Conservation (phyloP, 768 basidiomycete species). For the Plicaturopsis crispa region DNA sequence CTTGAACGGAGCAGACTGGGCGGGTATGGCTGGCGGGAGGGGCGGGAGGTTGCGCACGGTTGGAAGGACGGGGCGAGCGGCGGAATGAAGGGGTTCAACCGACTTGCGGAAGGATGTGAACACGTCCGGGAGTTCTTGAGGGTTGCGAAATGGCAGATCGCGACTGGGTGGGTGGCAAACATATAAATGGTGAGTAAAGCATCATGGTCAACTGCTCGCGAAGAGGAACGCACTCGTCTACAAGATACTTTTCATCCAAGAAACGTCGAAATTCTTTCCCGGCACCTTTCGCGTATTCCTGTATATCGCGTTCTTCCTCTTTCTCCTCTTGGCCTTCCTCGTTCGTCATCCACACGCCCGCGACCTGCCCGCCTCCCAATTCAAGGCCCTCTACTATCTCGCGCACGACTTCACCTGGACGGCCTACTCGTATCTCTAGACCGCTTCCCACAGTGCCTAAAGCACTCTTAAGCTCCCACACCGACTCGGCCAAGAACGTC, state of each 20-base stretch:
- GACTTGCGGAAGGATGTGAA: slow-evolving; percentile 32
- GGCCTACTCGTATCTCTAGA: slow-evolving; percentile 28
- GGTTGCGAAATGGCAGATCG: slow-evolving; percentile 7
- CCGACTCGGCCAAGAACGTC: slow-evolving; percentile 25
- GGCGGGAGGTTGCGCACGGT: slow-evolving; percentile 5
- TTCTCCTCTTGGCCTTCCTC: slow-evolving; percentile 22
- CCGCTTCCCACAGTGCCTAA: slow-evolving; percentile 15
- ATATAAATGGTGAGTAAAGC: too few relatives aligned
- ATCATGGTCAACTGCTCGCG: too few relatives aligned
- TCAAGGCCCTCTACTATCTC: not conserved
- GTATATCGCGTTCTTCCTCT: slow-evolving; percentile 20
- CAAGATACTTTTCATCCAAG: slow-evolving; percentile 14
- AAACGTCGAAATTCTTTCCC: slow-evolving; percentile 7
- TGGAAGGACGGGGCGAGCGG: slow-evolving; percentile 22
- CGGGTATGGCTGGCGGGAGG: slow-evolving; percentile 4
- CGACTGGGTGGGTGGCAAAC: slow-evolving; percentile 26
- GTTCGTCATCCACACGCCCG: slow-evolving; percentile 15
- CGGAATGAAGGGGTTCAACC: slow-evolving; percentile 26
- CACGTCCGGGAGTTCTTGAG: slow-evolving; percentile 23
- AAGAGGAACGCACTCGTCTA: slow-evolving; percentile 17
- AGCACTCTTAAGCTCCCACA: slow-evolving; percentile 21
- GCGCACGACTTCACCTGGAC: slow-evolving; percentile 24
- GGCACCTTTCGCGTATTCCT: slow-evolving; percentile 4
- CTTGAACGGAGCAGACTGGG: slow-evolving; percentile 3
- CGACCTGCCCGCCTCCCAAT: slow-evolving; percentile 14